These are phyloP conservation scores for Shiraia bambusicola DNA, from an alignment of 2,329 filamentous ascomycete genomes.

Conservation along the genomic window DNA sequence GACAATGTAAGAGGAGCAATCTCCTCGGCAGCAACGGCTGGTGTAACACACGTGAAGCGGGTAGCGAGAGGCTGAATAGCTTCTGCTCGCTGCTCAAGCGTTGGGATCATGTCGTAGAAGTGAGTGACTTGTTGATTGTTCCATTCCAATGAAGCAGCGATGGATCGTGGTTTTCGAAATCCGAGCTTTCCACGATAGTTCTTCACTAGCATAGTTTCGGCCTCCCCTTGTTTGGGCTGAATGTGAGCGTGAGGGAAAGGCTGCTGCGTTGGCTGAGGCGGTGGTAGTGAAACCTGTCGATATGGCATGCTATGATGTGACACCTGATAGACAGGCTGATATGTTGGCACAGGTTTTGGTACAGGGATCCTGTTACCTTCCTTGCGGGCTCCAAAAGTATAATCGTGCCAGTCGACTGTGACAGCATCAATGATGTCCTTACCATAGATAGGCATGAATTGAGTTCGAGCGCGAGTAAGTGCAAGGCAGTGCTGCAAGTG, in stretches of 20 bases:
- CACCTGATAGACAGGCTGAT: conserved; percentile 9
- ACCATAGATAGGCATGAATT: conserved; percentile 79
- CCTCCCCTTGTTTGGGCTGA: conserved; percentile 15
- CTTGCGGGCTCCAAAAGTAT: conserved; percentile 44
- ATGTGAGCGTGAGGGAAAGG: conserved; percentile 23
- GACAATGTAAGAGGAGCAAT: conserved; percentile 65
- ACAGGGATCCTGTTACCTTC: conserved; percentile 34
- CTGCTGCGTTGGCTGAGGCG: conserved; percentile 2
- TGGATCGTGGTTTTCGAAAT: conserved; percentile 33
- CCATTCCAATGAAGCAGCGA: conserved; percentile 58
- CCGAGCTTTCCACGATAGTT: conserved; percentile 32
- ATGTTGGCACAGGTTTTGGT: conserved; percentile 7
- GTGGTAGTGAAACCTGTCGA: conserved; percentile 1
- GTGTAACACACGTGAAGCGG: conserved; percentile 91
- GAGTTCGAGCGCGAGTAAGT: conserved; percentile 76
- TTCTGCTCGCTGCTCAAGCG: conserved; percentile 70
- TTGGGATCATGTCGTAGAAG: conserved; percentile 69
- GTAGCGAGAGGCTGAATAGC: conserved; percentile 73
- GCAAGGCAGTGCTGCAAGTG: conserved; percentile 80
- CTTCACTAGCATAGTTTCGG: conserved; percentile 40
- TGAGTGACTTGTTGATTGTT: conserved; percentile 68
- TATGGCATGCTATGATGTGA: conserved; percentile 7
- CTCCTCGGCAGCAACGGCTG: conserved; percentile 80
- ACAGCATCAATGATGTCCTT: conserved; percentile 74
- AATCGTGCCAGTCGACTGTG: conserved; percentile 55